Evolutionary conservation across 441 rosid genomes (phyloP).

Genomic region (Aquilaria agallochum): DNA sequence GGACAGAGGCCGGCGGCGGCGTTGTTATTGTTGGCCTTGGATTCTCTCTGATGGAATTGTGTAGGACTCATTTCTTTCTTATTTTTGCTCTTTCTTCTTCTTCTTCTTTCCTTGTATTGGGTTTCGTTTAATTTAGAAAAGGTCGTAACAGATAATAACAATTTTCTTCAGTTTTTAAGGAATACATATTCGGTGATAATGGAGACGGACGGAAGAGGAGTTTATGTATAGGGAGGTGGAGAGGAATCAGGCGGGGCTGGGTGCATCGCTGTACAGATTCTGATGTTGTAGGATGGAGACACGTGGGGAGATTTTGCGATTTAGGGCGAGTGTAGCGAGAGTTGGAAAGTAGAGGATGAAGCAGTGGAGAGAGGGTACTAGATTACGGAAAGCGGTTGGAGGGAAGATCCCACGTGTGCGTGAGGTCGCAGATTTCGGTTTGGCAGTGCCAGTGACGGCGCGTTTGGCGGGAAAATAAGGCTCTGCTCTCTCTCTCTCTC

Average conservation of each 20-base stretch:
- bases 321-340: neutral
- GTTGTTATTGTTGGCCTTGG: constrained; percentile 18
- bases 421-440: too few relatives aligned
- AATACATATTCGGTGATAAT: neutral
- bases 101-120: neutral
- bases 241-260: too few relatives aligned
- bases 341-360: neutral
- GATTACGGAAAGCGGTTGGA: constrained; percentile 14
- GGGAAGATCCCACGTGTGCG: neutral
- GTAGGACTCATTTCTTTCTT: constrained; percentile 38
- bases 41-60: constrained; percentile 25
- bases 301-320: too few relatives aligned
- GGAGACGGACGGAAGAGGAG: too few relatives aligned
- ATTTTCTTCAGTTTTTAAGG: neutral
- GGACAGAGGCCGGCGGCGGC: constrained; percentile 18
- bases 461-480: constrained; percentile 14
- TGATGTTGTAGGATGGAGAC: too few relatives aligned
- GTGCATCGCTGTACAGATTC: too few relatives aligned
- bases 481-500: too few relatives aligned
- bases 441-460: neutral
- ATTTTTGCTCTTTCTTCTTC: neutral
- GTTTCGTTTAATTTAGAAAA: neutral
- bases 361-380: constrained; percentile 9
- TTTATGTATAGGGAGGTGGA: too few relatives aligned
- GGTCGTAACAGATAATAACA: neutral